These are phyloP conservation scores for Porphyrellus sp. DNA, from an alignment of 1,284 basidiomycete genomes.

Conservation along the genomic window DNA sequence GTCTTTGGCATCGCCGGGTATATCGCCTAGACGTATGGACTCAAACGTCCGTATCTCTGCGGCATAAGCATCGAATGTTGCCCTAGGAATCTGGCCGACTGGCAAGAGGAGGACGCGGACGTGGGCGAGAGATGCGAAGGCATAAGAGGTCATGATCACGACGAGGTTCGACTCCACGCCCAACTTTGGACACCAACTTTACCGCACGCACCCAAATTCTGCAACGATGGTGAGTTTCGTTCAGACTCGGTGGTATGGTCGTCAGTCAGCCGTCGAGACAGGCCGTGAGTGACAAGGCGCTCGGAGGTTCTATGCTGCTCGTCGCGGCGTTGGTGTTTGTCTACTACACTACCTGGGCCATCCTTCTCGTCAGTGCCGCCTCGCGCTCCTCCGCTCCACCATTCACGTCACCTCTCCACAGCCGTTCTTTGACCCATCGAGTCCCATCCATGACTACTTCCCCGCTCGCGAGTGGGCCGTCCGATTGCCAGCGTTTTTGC, in stretches of 20 bases:
- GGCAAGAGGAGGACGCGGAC: slow-evolving; percentile 75
- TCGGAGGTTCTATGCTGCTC: slow-evolving; percentile 80
- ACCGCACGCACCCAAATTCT: slow-evolving; percentile 1
- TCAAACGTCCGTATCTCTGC: slow-evolving; percentile 69
- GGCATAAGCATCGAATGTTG: slow-evolving; percentile 66
- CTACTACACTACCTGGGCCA: slow-evolving; percentile 90
- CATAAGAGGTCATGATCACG: slow-evolving; percentile 38
- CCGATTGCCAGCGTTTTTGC: slow-evolving; percentile 77
- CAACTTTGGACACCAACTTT: slow-evolving; percentile 24
- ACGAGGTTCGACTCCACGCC: neutral
- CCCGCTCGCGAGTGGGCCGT: slow-evolving; percentile 90
- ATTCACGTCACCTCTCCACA: slow-evolving; percentile 34
- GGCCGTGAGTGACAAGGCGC: slow-evolving; percentile 77
- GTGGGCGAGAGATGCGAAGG: slow-evolving; percentile 77
- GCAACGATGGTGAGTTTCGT: slow-evolving; percentile 28
- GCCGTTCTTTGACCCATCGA: slow-evolving; percentile 82
- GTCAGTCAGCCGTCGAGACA: slow-evolving; percentile 34
- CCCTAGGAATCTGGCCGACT: slow-evolving; percentile 63
- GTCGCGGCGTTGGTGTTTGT: slow-evolving; percentile 74
- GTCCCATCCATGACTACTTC: slow-evolving; percentile 74
- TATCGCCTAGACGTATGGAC: slow-evolving; percentile 70
- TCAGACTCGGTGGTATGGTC: neutral
- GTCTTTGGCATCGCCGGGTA: slow-evolving; percentile 73
- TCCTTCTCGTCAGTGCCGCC: slow-evolving; percentile 66
- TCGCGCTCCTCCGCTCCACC: neutral